Evolutionary conservation across 176 grass and related monocot genomes (phyloP).

Genomic region (Rhynchospora breviuscula): DNA sequence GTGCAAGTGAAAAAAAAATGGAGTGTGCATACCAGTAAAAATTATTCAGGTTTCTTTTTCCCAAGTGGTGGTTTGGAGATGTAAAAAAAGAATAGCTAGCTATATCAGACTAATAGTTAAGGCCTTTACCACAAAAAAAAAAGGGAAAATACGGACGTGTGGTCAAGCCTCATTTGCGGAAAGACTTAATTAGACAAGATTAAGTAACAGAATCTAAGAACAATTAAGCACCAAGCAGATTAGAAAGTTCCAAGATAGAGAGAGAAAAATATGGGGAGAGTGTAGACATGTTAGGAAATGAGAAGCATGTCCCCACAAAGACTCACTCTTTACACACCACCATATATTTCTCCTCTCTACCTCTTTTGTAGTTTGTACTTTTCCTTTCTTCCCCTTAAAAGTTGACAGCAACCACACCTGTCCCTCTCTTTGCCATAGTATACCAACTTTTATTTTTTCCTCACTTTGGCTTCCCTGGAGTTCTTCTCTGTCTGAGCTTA

Average conservation of each 20-base stretch:
- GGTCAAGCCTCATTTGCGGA: conserved; percentile 6
- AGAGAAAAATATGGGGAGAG: not conserved
- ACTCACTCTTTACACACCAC: conserved; percentile 11
- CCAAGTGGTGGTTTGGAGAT: not conserved
- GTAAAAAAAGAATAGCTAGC: not conserved
- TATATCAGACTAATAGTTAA: not conserved
- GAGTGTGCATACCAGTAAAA: not conserved
- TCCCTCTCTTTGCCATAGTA: conserved; percentile 8
- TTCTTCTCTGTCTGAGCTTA: not conserved
- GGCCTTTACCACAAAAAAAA: not conserved
- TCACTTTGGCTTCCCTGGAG: not conserved
- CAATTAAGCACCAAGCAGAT: conserved; percentile 11
- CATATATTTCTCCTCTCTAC: not conserved
- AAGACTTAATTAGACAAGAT: conserved; percentile 7
- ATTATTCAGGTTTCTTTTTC: not conserved
- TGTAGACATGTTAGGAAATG: conserved; percentile 24
- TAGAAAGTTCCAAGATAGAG: conserved; percentile 16
- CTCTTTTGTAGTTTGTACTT: conserved; percentile 27
- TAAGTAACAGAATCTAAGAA: conserved; percentile 13
- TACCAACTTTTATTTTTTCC: conserved; percentile 1
- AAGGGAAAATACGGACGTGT: not conserved
- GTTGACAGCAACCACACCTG: conserved; percentile 40
- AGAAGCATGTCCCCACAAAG: conserved; percentile 39
- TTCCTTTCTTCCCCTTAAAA: conserved; percentile 17
- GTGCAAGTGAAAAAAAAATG: not conserved